Percentiles rank a stretch among this genome's conserved stretches.
Evolutionary conservation across 768 basidiomycete species (phyloP).

Genomic region (Hygrocybe coccinea): DNA sequence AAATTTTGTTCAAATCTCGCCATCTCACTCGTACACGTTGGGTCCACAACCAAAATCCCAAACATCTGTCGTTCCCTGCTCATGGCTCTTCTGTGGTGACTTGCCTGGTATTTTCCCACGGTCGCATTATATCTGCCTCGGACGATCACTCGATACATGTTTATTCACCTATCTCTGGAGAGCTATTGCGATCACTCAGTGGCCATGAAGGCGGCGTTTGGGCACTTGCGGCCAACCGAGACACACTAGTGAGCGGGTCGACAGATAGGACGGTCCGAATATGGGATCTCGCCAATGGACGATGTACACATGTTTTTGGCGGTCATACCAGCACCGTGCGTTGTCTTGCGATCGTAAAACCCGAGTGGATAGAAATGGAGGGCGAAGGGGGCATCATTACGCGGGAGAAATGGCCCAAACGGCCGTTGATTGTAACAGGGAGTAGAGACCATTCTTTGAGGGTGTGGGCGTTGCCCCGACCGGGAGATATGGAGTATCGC

Average conservation of each 20-base stretch:
- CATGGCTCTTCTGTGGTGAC: slow-evolving; percentile 91
- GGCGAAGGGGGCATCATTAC: slow-evolving; percentile 54
- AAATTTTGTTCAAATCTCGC: slow-evolving; percentile 89
- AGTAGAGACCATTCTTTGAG: slow-evolving; percentile 65
- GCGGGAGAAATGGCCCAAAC: slow-evolving; percentile 66
- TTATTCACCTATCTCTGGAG: slow-evolving; percentile 82
- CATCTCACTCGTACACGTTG: slow-evolving; percentile 76
- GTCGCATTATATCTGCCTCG: slow-evolving; percentile 93
- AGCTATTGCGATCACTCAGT: slow-evolving; percentile 64
- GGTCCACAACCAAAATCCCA: slow-evolving; percentile 68
- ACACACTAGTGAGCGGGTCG: slow-evolving; percentile 84
- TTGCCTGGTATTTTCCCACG: slow-evolving; percentile 89
- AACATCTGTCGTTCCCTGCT: slow-evolving; percentile 78
- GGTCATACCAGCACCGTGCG: slow-evolving; percentile 96
- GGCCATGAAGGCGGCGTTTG: slow-evolving; percentile 97
- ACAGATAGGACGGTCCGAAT: slow-evolving; percentile 92
- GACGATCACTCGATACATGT: slow-evolving; percentile 97
- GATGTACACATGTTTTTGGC: slow-evolving; percentile 88
- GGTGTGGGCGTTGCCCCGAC: slow-evolving; percentile 52
- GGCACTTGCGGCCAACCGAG: slow-evolving; percentile 88
- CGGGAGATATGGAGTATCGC: slow-evolving; percentile 71
- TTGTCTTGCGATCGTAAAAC: slow-evolving; percentile 93
- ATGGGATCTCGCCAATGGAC: slow-evolving; percentile 77
- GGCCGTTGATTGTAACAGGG: slow-evolving; percentile 69
- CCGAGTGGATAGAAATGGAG: slow-evolving; percentile 77